These are phyloP conservation scores for Graphilbum fragrans DNA, from an alignment of 2,329 filamentous ascomycete species.

Conservation along the genomic window DNA sequence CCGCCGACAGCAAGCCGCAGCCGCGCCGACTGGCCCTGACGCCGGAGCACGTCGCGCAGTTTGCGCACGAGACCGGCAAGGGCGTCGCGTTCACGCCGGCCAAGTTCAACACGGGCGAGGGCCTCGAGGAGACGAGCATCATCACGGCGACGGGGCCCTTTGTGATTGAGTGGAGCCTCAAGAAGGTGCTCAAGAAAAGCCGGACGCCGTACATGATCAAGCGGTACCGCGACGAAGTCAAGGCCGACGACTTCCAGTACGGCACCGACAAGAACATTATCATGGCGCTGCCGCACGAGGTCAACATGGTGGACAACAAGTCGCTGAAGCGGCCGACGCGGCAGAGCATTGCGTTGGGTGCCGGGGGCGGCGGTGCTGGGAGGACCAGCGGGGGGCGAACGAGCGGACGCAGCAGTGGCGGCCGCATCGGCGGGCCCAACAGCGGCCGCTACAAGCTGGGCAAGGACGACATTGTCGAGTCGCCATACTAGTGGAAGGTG, in stretches of 20 bases:
- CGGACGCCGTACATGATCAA: constrained; percentile 95
- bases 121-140: constrained; percentile 77
- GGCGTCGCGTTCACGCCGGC: constrained; percentile 81
- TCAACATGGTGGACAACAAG: constrained; percentile 90
- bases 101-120: constrained; percentile 61
- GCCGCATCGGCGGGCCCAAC: constrained; percentile 37
- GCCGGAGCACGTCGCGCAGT: constrained; percentile 89
- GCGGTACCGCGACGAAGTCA: constrained; percentile 88
- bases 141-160: constrained; percentile 95
- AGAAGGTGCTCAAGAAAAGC: constrained; percentile 69
- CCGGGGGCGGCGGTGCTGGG: constrained; percentile 19
- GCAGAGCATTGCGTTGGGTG: constrained; percentile 68
- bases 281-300: constrained; percentile 90
- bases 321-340: constrained; percentile 78
- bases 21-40: constrained; percentile 81
- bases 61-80: constrained; percentile 88
- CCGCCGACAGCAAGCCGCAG: constrained; percentile 86
- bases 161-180: constrained; percentile 91
- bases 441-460: constrained; percentile 62
- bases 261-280: constrained; percentile 97
- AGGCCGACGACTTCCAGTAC: constrained; percentile 97
- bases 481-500: constrained; percentile 41
- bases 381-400: no score
- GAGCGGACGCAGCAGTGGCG: constrained; percentile 32
- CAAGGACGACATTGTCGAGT: constrained; percentile 74